phyloP scores from a whole-genome alignment of 129 eudicot genomes.

The Flaveria linearis region DNA sequence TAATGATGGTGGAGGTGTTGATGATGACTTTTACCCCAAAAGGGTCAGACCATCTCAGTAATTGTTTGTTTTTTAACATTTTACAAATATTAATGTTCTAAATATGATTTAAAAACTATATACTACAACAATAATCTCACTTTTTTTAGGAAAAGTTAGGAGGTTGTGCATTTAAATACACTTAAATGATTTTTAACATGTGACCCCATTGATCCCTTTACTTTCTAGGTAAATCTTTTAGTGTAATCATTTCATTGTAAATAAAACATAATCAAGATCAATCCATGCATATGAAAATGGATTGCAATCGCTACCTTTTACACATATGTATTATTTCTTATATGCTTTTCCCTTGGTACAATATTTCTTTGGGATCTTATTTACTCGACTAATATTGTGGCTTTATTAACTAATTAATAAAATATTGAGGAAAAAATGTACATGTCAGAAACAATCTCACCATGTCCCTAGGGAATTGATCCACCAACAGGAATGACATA shows the following conservation, averaged over 20 bases:
- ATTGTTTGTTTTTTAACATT: no score
- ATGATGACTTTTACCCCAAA: no score
- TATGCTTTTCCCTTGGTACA: not conserved
- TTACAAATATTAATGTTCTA: not conserved
- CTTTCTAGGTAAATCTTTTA: not conserved
- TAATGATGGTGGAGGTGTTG: no score
- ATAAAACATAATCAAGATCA: not conserved
- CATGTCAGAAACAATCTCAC: constrained; percentile 42
- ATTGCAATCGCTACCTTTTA: not conserved
- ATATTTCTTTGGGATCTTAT: not conserved
- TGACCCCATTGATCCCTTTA: not conserved
- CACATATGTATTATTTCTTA: not conserved
- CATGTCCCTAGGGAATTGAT: constrained; percentile 95
- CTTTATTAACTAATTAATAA: no score
- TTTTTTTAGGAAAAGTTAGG: not conserved
- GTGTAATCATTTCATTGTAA: not conserved
- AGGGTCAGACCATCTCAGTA: no score
- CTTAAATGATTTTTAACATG: no score
- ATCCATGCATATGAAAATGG: not conserved
- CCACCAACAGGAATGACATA: constrained; percentile 99
- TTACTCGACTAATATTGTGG: not conserved
- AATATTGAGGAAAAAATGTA: not conserved
- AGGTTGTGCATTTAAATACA: not conserved
- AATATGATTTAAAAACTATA: not conserved
- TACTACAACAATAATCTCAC: not conserved